Percentiles rank a stretch among this genome's conserved stretches.
These are phyloP conservation scores for Mortierella polycephala DNA, from an alignment of 371 early-diverging fungal genomes.

Conservation along the genomic window DNA sequence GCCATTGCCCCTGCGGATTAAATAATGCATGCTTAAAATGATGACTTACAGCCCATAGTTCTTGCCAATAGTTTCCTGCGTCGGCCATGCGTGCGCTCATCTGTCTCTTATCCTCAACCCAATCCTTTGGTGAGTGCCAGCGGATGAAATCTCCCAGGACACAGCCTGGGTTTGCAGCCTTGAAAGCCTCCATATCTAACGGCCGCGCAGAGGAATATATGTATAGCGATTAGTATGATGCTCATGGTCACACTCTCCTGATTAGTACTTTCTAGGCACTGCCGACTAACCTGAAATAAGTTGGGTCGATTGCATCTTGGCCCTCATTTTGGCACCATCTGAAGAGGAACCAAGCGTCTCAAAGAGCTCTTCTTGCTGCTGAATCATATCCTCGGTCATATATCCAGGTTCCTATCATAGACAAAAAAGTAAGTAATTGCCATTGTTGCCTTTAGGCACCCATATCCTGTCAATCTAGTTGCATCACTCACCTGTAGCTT, in stretches of 20 bases:
- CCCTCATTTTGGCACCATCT: constrained; percentile 78
- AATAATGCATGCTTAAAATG: too few species aligned
- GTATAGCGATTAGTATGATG: background rate
- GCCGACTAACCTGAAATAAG: constrained; percentile 69
- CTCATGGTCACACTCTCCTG: background rate
- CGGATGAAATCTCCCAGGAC: constrained; percentile 91
- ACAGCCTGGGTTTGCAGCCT: constrained; percentile 72
- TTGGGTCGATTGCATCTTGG: constrained; percentile 82
- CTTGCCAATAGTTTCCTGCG: constrained; percentile 86
- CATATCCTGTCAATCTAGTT: background rate
- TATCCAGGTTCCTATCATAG: constrained; percentile 73
- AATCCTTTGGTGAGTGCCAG: constrained; percentile 96
- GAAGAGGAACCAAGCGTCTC: constrained; percentile 81
- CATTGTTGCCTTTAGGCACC: background rate
- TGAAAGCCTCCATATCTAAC: constrained; percentile 66
- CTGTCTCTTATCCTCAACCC: constrained; percentile 62
- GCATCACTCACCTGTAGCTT: constrained; percentile 66
- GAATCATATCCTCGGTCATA: constrained; percentile 92
- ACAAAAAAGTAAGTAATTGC: background rate
- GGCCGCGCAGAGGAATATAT: too few species aligned
- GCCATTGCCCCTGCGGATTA: background rate
- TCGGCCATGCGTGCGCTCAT: constrained; percentile 86
- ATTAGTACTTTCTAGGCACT: background rate
- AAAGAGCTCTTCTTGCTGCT: constrained; percentile 79
- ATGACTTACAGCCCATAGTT: constrained; percentile 79